Percentiles rank a stretch among this genome's conserved stretches.
Evolutionary conservation across 1,139 yeast species (phyloP).

Genomic region (Suhomyces guaymorum): DNA sequence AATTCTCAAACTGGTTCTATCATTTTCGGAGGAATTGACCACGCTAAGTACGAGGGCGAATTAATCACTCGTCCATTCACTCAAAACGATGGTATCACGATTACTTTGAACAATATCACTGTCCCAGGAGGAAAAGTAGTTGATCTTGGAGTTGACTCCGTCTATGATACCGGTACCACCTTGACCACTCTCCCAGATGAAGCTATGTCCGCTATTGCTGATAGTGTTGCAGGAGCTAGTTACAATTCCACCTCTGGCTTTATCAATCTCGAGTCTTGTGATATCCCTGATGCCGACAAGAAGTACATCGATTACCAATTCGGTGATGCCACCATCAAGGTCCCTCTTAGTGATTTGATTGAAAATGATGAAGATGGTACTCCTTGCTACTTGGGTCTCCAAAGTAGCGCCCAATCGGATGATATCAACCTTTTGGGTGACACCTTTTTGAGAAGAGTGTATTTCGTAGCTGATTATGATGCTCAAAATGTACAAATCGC

Average conservation of each 20-base stretch:
- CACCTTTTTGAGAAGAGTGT: constrained; percentile 31
- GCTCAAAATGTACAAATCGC: constrained; percentile 27
- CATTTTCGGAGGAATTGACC: constrained; percentile 57
- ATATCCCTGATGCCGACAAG: not conserved
- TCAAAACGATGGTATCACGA: constrained; percentile 7
- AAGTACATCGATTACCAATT: constrained; percentile 39
- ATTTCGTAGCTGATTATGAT: constrained; percentile 30
- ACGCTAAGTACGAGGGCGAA: constrained; percentile 10
- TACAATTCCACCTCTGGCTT: not conserved
- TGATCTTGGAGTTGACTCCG: not conserved
- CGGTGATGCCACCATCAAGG: constrained; percentile 15
- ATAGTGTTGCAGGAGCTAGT: not conserved
- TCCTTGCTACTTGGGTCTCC: constrained; percentile 12
- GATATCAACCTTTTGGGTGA: constrained; percentile 23
- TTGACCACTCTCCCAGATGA: constrained; percentile 45
- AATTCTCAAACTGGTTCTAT: constrained; percentile 45
- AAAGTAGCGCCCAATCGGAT: constrained; percentile 11
- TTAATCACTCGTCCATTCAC: constrained; percentile 11
- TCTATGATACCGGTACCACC: constrained; percentile 65
- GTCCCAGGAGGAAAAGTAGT: constrained; percentile 3
- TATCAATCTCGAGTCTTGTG: not conserved
- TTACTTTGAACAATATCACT: constrained; percentile 9
- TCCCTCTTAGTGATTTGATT: constrained; percentile 13
- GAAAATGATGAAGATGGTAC: not conserved
- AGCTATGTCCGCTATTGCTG: not conserved